Percentiles rank a stretch among this genome's conserved stretches.
These are phyloP conservation scores for Alternaria panax DNA, from an alignment of 2,329 filamentous ascomycete species.

Conservation along the genomic window DNA sequence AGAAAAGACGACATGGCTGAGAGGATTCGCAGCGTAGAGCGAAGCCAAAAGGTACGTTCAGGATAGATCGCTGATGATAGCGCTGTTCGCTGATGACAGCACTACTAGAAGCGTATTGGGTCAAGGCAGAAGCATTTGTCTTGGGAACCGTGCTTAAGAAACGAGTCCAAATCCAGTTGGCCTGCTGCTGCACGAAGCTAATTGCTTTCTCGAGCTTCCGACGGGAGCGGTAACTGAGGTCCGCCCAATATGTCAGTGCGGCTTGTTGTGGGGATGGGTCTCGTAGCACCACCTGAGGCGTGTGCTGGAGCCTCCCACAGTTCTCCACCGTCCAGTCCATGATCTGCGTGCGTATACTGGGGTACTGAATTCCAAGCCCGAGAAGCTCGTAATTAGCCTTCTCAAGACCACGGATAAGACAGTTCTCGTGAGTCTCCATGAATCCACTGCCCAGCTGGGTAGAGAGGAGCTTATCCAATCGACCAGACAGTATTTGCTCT, in stretches of 20 bases:
- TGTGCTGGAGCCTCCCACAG: constrained; percentile 30
- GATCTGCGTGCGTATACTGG: constrained; percentile 24
- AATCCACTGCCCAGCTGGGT: constrained; percentile 13
- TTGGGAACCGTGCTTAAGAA: neutral
- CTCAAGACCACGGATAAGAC: constrained; percentile 32
- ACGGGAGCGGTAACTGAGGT: constrained; percentile 3
- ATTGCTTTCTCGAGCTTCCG: neutral
- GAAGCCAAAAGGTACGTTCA: constrained; percentile 22
- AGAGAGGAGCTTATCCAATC: constrained; percentile 15
- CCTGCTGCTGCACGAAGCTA: neutral
- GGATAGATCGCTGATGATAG: neutral
- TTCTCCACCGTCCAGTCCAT: constrained; percentile 32
- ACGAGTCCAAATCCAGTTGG: neutral
- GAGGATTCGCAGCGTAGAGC: constrained; percentile 9
- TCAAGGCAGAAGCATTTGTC: neutral
- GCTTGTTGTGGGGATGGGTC: constrained; percentile 9
- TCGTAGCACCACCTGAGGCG: constrained; percentile 18
- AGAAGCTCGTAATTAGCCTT: constrained; percentile 18
- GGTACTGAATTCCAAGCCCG: constrained; percentile 19
- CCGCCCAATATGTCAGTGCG: constrained; percentile 10
- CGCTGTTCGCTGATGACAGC: neutral
- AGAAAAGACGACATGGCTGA: constrained; percentile 17
- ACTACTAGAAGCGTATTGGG: neutral
- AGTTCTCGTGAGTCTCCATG: constrained; percentile 36
- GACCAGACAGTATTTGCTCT: constrained; percentile 16